Conservation (phyloP, 345 rosid species). For the Boechera divaricarpa region DNA sequence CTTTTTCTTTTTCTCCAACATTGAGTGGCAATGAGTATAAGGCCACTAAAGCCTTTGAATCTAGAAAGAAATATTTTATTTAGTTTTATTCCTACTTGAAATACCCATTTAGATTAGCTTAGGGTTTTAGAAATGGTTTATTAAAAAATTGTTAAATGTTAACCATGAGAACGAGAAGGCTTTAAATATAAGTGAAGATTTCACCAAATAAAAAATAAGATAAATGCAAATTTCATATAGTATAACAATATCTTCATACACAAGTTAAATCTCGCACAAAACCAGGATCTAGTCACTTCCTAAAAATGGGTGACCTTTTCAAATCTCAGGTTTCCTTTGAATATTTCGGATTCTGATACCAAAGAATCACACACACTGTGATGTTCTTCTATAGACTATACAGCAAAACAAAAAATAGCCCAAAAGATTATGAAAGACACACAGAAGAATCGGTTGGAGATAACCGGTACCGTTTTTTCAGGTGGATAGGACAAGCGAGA, state of each 20-base stretch:
- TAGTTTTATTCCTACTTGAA: neutral
- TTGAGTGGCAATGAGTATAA: slow-evolving; percentile 21
- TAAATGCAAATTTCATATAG: slow-evolving; percentile 16
- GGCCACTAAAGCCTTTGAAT: slow-evolving; percentile 2
- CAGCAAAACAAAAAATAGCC: neutral
- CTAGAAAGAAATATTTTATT: neutral
- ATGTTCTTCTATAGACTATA: slow-evolving; percentile 34
- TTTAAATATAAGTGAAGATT: neutral
- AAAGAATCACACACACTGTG: slow-evolving; percentile 34
- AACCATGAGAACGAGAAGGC: slow-evolving; percentile 17
- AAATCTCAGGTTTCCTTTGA: slow-evolving; percentile 40
- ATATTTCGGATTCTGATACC: slow-evolving; percentile 33
- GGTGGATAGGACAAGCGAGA: slow-evolving; percentile 65
- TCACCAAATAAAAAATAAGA: neutral
- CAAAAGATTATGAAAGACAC: neutral
- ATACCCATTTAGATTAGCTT: neutral
- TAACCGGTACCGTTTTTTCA: slow-evolving; percentile 40
- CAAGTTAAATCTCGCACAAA: slow-evolving; percentile 44
- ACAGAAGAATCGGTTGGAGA: slow-evolving; percentile 24
- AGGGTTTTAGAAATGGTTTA: neutral
- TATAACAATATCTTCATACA: slow-evolving; percentile 37
- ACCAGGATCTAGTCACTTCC: slow-evolving; percentile 48
- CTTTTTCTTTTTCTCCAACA: slow-evolving; percentile 16
- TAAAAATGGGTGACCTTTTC: slow-evolving; percentile 36
- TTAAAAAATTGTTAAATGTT: neutral